These are phyloP conservation scores for Cyberlindnera lachancei DNA, from an alignment of 805 yeast species.

Conservation along the genomic window DNA sequence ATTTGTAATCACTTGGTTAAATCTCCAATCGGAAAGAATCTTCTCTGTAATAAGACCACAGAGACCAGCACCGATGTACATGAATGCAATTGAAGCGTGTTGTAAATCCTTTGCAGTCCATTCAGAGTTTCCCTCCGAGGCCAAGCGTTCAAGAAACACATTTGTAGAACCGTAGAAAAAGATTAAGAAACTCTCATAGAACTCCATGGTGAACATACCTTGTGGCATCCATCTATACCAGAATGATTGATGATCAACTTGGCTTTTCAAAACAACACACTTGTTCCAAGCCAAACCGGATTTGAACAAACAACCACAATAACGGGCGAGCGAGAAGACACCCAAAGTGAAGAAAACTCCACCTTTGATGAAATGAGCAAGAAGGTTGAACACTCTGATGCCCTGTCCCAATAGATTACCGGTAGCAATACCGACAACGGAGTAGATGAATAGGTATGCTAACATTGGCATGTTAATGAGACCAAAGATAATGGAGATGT, in stretches of 20 bases:
- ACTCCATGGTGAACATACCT: conserved; percentile 72
- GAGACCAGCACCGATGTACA: conserved; percentile 86
- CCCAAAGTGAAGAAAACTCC: conserved; percentile 80
- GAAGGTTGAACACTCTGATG: conserved; percentile 59
- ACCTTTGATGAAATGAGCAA: conserved; percentile 96
- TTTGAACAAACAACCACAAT: conserved; percentile 70
- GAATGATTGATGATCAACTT: conserved; percentile 20
- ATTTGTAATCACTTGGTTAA: conserved; percentile 29
- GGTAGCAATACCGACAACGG: conserved; percentile 50
- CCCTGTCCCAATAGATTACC: conserved; percentile 67
- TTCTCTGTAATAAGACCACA: conserved; percentile 82
- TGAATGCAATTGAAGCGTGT: conserved; percentile 85
- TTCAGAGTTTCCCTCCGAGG: conserved; percentile 63
- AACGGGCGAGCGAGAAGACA: conserved; percentile 72
- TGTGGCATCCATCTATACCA: conserved; percentile 26
- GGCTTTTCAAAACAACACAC: conserved; percentile 22
- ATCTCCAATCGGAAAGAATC: conserved; percentile 57
- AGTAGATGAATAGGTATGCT: conserved; percentile 47
- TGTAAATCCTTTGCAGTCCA: conserved; percentile 91
- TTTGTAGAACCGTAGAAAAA: conserved; percentile 87
- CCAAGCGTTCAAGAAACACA: conserved; percentile 84
- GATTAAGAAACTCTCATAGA: conserved; percentile 70
- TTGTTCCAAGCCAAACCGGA: conserved; percentile 92
- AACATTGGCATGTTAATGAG: conserved; percentile 60
- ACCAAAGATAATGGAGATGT: conserved; percentile 34